Conservation (phyloP, 164 flowering plant genomes). For the grape (Vitis vinifera) region ASM3070453v1 NC_081810.1:1717001-1717500, state of each 20-base stretch:
- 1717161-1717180: not conserved
- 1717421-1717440: not conserved
- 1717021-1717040: conserved; percentile 2
- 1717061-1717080: not conserved
- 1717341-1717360: not conserved
- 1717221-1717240: conserved; percentile 6
- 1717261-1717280: not conserved
- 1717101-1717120: conserved; percentile 8
- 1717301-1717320: not conserved
- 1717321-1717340: not conserved
- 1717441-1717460: not conserved
- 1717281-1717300: not conserved
- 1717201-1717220: conserved; percentile 1
- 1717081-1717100: not conserved
- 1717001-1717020: not conserved
- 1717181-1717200: conserved; percentile 1
- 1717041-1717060: not conserved
- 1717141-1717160: conserved; percentile 13
- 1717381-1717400: not conserved
- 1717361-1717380: conserved; percentile 1
- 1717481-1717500: not conserved
- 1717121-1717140: conserved; percentile 2
- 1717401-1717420: not conserved
- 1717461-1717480: too few species aligned
- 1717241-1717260: conserved; percentile 2